Base-by-base conservation (phyloP, 805 yeast species). In the Pichia deserticola region DNA sequence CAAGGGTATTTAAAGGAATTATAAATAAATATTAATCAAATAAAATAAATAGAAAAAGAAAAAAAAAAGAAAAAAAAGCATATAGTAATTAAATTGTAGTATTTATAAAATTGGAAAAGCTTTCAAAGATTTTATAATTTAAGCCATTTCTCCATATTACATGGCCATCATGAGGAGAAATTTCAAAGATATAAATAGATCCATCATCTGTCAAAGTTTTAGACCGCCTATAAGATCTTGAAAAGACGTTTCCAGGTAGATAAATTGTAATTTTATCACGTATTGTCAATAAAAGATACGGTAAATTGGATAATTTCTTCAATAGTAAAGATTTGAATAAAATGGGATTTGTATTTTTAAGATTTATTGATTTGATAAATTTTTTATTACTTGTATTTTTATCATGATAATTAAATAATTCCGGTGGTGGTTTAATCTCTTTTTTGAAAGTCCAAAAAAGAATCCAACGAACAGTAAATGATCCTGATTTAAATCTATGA, bases 1-100 rank as follows among this genome's bases (percentile, higher is more conserved):
- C 99, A 93, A 65, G 98, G 97, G 0, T 89, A 87, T 58, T 67
- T 93, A 48, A 95, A 88, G 64, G 86, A 84, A 62, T 40, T 59
- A 40, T 42, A 50, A 42, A 34, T 27, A 25, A n/a, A 5, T 25
- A 27, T 12, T 20, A 7, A 11, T 25, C 20, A 39, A 5, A 39
- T 20, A 20, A 20, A 20, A 20, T 2, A 20, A 20, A 20, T 20
- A 20, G 20, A 20, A 20, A 20, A 20, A 20, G 20, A 20, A 20
- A 20, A 20, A 20, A 20, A 20, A 20, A 20, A 3, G 3, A 20
- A 20, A 20, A 20, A 3, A 20, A 20, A 20, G 20, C 20, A 20
- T 3, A 20, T 20, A 20, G 20, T 20, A 20, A 20, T 20, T 20
- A 20, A 20, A 20, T 20, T 20, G 20, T 20, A 13, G 36, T 30